A percentile compares a stretch with the other conserved stretches of the same genome.
Evolutionary conservation across 73 alveolate species (phyloP).

Genomic region (Paramecium caudatum): DNA sequence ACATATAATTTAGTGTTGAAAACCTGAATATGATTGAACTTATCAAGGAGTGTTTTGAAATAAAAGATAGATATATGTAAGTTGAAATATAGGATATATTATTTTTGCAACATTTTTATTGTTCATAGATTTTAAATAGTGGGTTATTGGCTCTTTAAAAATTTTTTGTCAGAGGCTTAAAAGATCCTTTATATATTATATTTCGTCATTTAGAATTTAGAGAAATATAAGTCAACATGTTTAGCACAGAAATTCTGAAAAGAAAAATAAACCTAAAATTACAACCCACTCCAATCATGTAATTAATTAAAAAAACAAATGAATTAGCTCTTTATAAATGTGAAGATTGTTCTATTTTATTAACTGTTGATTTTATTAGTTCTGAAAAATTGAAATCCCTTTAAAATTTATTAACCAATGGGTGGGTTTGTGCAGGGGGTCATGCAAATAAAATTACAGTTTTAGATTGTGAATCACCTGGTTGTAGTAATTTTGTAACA

Average conservation of each 20-base stretch:
- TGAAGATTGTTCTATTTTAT: slow-evolving; percentile 50
- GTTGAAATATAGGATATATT: slow-evolving; percentile 48
- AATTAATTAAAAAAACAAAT: slow-evolving; percentile 38
- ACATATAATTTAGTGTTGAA: slow-evolving; percentile 47
- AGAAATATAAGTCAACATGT: slow-evolving; percentile 45
- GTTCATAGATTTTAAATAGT: slow-evolving; percentile 4
- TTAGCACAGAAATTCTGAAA: slow-evolving; percentile 70
- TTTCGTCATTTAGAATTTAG: slow-evolving; percentile 66
- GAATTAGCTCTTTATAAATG: slow-evolving; percentile 22
- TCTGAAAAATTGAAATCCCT: neutral
- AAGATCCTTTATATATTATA: slow-evolving; percentile 71
- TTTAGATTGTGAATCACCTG: slow-evolving; percentile 49
- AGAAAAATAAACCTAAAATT: slow-evolving; percentile 69
- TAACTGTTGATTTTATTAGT: slow-evolving; percentile 53
- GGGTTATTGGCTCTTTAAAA: neutral
- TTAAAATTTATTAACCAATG: neutral
- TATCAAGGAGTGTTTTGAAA: slow-evolving; percentile 45
- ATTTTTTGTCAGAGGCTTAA: neutral
- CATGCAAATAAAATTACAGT: slow-evolving; percentile 48
- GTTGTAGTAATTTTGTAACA: slow-evolving; percentile 71
- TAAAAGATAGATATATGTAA: slow-evolving; percentile 12
- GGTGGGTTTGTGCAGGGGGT: slow-evolving; percentile 70
- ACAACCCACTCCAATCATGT: slow-evolving; percentile 9
- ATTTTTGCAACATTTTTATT: slow-evolving; percentile 6
- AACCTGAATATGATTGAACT: slow-evolving; percentile 46